Evolutionary conservation across 1,284 basidiomycete species (phyloP).

Genomic region (Moesziomyces antarcticus): DNA sequence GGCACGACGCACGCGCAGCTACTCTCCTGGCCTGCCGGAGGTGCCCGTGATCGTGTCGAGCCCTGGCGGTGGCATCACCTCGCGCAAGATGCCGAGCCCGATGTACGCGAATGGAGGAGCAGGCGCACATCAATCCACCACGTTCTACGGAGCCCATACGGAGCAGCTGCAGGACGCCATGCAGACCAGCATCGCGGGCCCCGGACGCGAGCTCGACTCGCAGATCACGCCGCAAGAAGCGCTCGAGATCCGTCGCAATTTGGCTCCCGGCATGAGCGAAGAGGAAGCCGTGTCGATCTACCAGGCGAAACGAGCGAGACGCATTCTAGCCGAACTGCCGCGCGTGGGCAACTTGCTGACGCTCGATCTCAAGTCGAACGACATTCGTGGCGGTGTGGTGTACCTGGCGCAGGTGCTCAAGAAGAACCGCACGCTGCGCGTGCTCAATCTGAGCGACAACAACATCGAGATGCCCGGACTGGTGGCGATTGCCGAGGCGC

Average conservation of each 20-base stretch:
- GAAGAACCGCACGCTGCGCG: conserved; percentile 91
- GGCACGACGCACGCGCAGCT: conserved; percentile 37
- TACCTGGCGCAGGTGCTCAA: conserved; percentile 96
- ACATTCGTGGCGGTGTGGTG: conserved; percentile 81
- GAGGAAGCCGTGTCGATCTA: conserved; percentile 50
- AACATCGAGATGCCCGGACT: conserved; percentile 86
- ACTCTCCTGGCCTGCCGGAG: conserved; percentile 54
- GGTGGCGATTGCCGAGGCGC: conserved; percentile 83
- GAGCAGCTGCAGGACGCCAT: conserved; percentile 49
- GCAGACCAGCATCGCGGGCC: conserved; percentile 35
- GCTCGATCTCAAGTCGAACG: conserved; percentile 90
- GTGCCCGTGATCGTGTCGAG: conserved; percentile 57
- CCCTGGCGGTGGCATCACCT: conserved; percentile 58
- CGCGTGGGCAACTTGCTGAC: conserved; percentile 85
- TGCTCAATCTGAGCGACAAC: conserved; percentile 93
- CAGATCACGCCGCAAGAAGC: conserved; percentile 36
- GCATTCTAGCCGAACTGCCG: conserved; percentile 75
- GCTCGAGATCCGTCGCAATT: conserved; percentile 17
- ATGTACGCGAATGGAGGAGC: conserved; percentile 18
- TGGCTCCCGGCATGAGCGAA: conserved; percentile 36
- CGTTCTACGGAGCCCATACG: conserved; percentile 36
- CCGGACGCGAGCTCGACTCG: conserved; percentile 31
- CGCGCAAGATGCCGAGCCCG: conserved; percentile 44
- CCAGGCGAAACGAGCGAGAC: conserved; percentile 50
- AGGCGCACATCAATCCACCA: conserved; percentile 5